Evolutionary conservation across 2,329 filamentous ascomycete species (phyloP).

Genomic region (Alternaria atra): DNA sequence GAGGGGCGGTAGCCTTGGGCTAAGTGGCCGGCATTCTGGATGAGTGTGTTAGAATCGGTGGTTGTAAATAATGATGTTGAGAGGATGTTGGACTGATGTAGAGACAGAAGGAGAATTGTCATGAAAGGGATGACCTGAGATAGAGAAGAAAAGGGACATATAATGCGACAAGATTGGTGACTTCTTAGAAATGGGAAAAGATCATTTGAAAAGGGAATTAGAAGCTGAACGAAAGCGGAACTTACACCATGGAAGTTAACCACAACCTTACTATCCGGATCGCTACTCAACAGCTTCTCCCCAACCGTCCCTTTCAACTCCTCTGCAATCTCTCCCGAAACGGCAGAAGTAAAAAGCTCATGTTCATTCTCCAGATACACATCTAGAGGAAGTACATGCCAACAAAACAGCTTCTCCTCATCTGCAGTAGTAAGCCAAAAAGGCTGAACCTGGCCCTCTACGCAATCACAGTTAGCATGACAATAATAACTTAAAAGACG

Average conservation of each 20-base stretch:
- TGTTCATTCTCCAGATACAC: slow-evolving; percentile 77
- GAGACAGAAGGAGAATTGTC: neutral
- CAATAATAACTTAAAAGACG: neutral
- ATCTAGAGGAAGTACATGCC: slow-evolving; percentile 86
- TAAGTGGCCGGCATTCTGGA: slow-evolving; percentile 83
- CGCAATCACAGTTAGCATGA: neutral
- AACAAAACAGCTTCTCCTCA: slow-evolving; percentile 81
- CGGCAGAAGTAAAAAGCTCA: slow-evolving; percentile 54
- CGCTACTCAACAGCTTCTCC: slow-evolving; percentile 60
- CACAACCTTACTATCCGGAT: slow-evolving; percentile 63
- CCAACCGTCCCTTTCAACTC: slow-evolving; percentile 60
- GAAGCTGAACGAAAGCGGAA: slow-evolving; percentile 6
- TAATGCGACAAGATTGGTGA: neutral
- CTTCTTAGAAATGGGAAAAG: neutral
- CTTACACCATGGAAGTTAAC: slow-evolving; percentile 72
- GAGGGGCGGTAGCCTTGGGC: slow-evolving; percentile 79
- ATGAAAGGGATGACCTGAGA: neutral
- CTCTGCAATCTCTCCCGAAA: slow-evolving; percentile 52
- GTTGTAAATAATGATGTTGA: slow-evolving; percentile 24
- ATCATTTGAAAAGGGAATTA: neutral
- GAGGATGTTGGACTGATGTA: neutral
- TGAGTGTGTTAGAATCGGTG: slow-evolving; percentile 1
- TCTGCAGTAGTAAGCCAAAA: slow-evolving; percentile 81
- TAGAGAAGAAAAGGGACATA: neutral
- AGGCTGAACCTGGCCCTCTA: slow-evolving; percentile 87